Base-by-base conservation (phyloP, 1,284 basidiomycete species). In the Chondrostereum purpureum region DNA sequence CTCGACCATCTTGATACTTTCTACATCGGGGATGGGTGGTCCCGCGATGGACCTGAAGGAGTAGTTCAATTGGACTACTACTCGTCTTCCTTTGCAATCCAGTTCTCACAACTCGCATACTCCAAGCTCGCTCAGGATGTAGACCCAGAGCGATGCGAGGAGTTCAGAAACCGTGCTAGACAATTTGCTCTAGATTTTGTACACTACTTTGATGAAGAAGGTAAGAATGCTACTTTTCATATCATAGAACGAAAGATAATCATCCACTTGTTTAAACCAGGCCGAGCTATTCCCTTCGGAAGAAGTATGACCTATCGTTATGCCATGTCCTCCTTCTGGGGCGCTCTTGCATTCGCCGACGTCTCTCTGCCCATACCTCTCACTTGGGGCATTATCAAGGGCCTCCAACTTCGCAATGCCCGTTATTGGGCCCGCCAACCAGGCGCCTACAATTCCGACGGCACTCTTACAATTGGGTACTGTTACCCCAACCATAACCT, bases 61-160 rank as follows among this genome's bases (percentile, higher is more conserved):
- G 80, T 88, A 5, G 69, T 80, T n/a, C 85, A 88, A 57, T 72
- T 87, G 20, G 84, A 88, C 56, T 88, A 88, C 57, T 88, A 88
- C 55, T 85, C 82, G 1, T 84, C 82, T 1, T 85, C 82, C 3
- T 89, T 88, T 55, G 86, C 85, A 12, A 88, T 88, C 54, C 84
- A 88, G 58, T 83, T 77, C 50, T 78, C 85, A 0, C 84, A 88
- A 57, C 64, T 88, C 36, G 74, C 76, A 1, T 88, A 88, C 55
- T 80, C 82, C 19, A 85, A 83, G 59, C 67, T 87, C 1, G 77
- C 75, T 4, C 72, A 75, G 44, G 61, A 74, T 13, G 73, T 78
- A 14, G 85, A 88, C 55, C 80, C 83, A 1, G 70, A 70, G 42
- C 64, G 85, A 33, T 80, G 77, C 50, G 74, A 77, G 51, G 78